Percentiles rank a stretch among this genome's conserved stretches.
Evolutionary conservation across 2,329 filamentous ascomycete genomes (phyloP).

Genomic region (Pezicula rhizophila): DNA sequence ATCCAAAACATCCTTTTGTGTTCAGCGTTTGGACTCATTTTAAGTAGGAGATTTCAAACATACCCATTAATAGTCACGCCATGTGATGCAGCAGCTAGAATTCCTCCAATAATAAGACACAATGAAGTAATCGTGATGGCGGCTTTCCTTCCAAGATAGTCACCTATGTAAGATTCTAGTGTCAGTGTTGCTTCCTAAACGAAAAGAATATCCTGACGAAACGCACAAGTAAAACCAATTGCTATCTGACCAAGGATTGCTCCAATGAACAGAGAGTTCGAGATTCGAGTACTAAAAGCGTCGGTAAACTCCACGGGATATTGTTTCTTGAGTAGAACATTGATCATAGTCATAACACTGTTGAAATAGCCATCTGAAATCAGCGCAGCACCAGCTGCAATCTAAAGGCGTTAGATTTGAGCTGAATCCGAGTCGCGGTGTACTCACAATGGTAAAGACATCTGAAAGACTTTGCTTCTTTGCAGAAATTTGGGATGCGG

Average conservation of each 20-base stretch:
- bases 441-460: constrained; percentile 22
- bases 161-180: constrained; percentile 16
- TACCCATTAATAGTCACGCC: constrained; percentile 35
- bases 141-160: constrained; percentile 38
- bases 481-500: constrained; percentile 6
- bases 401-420: constrained; percentile 8
- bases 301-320: constrained; percentile 16
- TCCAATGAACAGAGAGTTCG: constrained; percentile 34
- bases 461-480: constrained; percentile 22
- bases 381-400: constrained; percentile 25
- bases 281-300: constrained; percentile 32
- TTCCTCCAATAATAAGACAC: constrained; percentile 39
- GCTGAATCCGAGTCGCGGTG: not conserved
- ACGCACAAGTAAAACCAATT: constrained; percentile 29
- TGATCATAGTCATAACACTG: constrained; percentile 30
- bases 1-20: constrained; percentile 43
- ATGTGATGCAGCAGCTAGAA: constrained; percentile 38
- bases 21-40: not conserved
- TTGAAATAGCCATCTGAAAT: constrained; percentile 31
- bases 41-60: not conserved
- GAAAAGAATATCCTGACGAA: not conserved
- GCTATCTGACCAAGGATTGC: constrained; percentile 36
- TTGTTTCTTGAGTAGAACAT: constrained; percentile 26
- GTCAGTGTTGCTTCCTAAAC: not conserved
- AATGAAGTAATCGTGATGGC: constrained; percentile 39